Percentiles rank a stretch among this genome's conserved stretches.
These are phyloP conservation scores for Phytophthora tentaculata DNA, from an alignment of 352 stramenopile genomes.

Conservation along the genomic window DNA sequence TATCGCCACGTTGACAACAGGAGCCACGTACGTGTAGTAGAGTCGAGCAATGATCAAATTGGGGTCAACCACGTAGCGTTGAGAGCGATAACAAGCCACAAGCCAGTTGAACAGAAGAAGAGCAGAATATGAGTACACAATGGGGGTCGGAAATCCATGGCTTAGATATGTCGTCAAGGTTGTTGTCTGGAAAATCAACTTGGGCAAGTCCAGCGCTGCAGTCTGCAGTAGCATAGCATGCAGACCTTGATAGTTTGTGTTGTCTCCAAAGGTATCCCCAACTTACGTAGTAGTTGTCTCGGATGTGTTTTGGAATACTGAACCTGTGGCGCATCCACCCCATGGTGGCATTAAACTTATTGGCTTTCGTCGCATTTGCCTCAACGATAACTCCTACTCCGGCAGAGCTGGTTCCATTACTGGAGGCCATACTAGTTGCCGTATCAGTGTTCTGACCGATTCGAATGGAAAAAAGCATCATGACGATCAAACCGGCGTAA, in stretches of 20 bases:
- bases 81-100: conserved; percentile 54
- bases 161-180: conserved; percentile 50
- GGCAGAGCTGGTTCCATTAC: background rate
- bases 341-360: background rate
- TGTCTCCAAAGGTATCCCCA: background rate
- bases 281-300: conserved; percentile 36
- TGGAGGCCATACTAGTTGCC: background rate
- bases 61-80: conserved; percentile 40
- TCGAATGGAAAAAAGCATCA: conserved; percentile 38
- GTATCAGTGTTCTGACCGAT: conserved; percentile 7
- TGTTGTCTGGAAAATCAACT: conserved; percentile 56
- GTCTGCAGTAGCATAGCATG: conserved; percentile 36
- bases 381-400: background rate
- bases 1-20: background rate
- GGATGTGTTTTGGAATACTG: conserved; percentile 23
- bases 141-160: conserved; percentile 47
- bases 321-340: conserved; percentile 3
- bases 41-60: conserved; percentile 38
- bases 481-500: conserved; percentile 39
- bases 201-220: conserved; percentile 49
- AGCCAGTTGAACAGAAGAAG: conserved; percentile 55
- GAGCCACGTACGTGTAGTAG: conserved; percentile 43
- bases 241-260: background rate
- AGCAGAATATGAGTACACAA: conserved; percentile 48
- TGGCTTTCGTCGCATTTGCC: background rate